Base-by-base conservation (phyloP, 2,329 filamentous ascomycete species). In the Pseudonectria foliicola region DNA sequence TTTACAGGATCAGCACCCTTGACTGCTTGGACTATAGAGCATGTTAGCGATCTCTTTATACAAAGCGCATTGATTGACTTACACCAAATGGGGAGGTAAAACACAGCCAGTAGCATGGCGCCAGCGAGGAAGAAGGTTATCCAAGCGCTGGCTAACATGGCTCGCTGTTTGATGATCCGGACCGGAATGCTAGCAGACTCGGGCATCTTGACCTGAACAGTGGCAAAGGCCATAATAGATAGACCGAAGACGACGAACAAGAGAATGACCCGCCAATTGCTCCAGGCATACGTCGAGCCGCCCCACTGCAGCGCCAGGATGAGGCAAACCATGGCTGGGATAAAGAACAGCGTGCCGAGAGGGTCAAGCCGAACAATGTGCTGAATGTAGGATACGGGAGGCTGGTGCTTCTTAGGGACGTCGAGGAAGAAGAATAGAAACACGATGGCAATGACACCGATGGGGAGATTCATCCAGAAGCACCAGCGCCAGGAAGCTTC, bases 261-360 rank as follows among this genome's bases (percentile, higher is more conserved):
- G 7, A 70, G 45, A 31, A 78, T 67, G 35, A 77, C 67, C 28
- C 68, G 66, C 59, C 68, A 69, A 43, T 60, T 64, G 26, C 52
- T 58, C 75, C 75, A 80, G 0, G 60, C 42, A 44, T 76, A 73
- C 3, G 55, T 64, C 3, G 66, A 64, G 4, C 75, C 75, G 33
- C 75, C 75, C 77, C 76, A 82, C 48, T 82, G 73, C 24, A 83
- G 61, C 1, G 77, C 77, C 5, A 83, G 60, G 3, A 82, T 57
- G 25, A 82, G 70, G 42, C 68, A 76, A 11, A 80, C 63, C 26
- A 79, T 66, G 23, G 68, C 67, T 0, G 77, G 76, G 12, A 82
- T 55, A 43, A 82, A 74, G 53, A 79, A 67, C 11, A 72, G 49
- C 7, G 73, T 78, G 16, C 78, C 77, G 2, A 79, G 50, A 1